Base-by-base conservation (phyloP, 495 filamentous ascomycete species). In the Lophium mytilinum region DNA sequence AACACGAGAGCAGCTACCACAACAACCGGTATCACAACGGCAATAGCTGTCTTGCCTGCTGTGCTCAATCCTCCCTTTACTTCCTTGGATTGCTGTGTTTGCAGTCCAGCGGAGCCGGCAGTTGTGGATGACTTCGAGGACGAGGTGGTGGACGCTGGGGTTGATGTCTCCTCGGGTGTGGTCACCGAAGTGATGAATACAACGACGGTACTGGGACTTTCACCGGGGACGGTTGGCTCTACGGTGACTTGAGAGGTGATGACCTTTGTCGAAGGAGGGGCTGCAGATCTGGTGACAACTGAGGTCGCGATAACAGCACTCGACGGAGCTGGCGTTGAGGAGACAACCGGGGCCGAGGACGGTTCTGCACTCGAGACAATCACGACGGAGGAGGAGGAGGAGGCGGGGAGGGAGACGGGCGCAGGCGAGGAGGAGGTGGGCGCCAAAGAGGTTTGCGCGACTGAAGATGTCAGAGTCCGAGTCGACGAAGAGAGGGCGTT, bases 21-120 rank as follows among this genome's bases (percentile, higher is more conserved):
- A 6, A 82, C 89, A 41, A 98, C 91, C 1, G 93, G 93, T 2
- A 97, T 85, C 7, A 96, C 89, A 0, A 98, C 93, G 2, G 92
- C 94, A 17, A 98, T 82, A 7, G 94, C 93, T 59, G 93, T 93
- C 55, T 79, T 91, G 18, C 83, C 85, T 42, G 76, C 77, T 35
- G 78, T 71, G 14, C 72, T 75, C 4, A 93, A 75, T 40, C 53
- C 50, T 17, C 18, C 9, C 7, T 12, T 50, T 4, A 18, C 11
- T 35, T 14, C 4, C 14, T 55, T 58, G 19, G 14, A 0, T 15
- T 55, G 42, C 2, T 60, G 21, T 37, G 39, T 14, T 37, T 49
- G 18, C 21, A 55, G 49, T 33, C 52, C 41, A 17, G 34, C 24
- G 15, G 57, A 10, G 30, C 15, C 49, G 1, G 60, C 34, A 43